These are phyloP conservation scores for Papilionanthe hybrid DNA, from an alignment of 116 monocot genomes.

Conservation along the genomic window DNA sequence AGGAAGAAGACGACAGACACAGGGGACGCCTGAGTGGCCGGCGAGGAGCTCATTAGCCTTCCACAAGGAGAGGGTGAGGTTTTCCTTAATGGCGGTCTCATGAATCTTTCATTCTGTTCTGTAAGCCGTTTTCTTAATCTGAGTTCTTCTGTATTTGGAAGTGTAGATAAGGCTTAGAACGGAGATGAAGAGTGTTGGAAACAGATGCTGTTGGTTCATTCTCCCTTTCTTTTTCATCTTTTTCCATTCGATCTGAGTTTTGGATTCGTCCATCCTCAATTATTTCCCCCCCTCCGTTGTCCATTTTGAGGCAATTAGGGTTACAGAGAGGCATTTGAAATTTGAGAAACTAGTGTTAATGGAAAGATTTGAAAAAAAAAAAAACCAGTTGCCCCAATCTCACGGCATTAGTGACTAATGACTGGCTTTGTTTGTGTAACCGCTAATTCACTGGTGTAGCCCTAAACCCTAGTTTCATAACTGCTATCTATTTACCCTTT, in stretches of 20 bases:
- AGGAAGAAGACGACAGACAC: background rate
- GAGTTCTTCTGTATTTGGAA: background rate
- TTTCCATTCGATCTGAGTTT: background rate
- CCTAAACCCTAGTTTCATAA: background rate
- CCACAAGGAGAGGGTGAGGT: conserved; percentile 5
- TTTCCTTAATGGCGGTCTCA: background rate
- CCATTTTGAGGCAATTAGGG: background rate
- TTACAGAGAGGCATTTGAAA: background rate
- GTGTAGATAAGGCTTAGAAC: background rate
- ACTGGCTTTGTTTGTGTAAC: background rate
- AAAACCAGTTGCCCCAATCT: background rate
- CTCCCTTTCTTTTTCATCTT: background rate
- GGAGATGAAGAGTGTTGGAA: background rate
- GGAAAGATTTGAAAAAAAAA: background rate
- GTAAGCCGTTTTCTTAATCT: background rate
- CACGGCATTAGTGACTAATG: background rate
- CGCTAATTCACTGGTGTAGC: background rate
- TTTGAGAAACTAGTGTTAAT: background rate
- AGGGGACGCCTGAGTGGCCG: background rate
- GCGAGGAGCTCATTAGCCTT: background rate
- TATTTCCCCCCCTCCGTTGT: too few species aligned
- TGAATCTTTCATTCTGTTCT: background rate
- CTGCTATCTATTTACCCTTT: background rate
- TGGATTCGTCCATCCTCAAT: too few species aligned
- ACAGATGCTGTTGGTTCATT: background rate